phyloP scores from a whole-genome alignment of 805 yeast species.

The Lipomyces sp. region DNA sequence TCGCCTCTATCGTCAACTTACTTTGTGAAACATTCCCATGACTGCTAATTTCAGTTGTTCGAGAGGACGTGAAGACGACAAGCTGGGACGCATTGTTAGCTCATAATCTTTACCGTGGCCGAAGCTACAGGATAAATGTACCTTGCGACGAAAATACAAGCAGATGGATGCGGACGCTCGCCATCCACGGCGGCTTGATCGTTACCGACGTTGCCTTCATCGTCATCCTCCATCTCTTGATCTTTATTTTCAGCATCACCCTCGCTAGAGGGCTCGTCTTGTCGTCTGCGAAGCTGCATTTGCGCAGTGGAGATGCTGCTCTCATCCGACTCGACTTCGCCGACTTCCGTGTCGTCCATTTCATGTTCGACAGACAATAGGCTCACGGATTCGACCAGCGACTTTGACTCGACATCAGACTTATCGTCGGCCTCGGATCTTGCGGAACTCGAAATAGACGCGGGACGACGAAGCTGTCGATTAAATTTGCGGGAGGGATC shows the following conservation, averaged over 20 bases:
- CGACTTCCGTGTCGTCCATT: no score
- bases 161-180: slow-evolving; percentile 26
- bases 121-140: not conserved
- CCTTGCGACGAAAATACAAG: slow-evolving; percentile 29
- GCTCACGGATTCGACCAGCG: no score
- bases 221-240: not conserved
- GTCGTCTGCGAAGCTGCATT: not conserved
- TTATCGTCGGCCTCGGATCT: no score
- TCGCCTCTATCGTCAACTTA: not conserved
- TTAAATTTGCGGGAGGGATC: not conserved
- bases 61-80: slow-evolving; percentile 22
- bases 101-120: not conserved
- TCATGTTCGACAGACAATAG: no score
- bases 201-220: not conserved
- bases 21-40: slow-evolving; percentile 14
- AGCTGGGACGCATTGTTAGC: slow-evolving; percentile 4
- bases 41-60: slow-evolving; percentile 23
- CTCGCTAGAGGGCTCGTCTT: not conserved
- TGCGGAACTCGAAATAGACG: not conserved
- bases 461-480: no score
- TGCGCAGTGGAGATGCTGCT: no score
- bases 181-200: not conserved
- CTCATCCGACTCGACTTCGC: no score
- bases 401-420: no score
- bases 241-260: slow-evolving; percentile 1